Evolutionary conservation across 2,329 filamentous ascomycete species (phyloP), one percentile per base, ranked within the genome.

Genomic region (Hymenoscyphus albidus): DNA sequence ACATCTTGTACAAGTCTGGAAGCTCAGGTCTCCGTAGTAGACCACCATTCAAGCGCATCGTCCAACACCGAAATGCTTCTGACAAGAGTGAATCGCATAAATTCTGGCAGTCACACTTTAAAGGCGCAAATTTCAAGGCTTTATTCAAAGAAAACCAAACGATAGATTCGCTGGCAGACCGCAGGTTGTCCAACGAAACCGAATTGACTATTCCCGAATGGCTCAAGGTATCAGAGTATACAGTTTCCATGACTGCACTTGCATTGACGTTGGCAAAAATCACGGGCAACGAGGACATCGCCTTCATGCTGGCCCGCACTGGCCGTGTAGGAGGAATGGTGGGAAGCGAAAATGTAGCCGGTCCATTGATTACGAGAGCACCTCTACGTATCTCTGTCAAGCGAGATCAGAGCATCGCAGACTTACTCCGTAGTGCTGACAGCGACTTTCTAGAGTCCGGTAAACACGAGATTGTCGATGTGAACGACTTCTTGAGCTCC

Each of bases 351-450:
- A 27, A 57, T 27, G 55, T 57, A 38, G 55, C 35, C 32, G 55
- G 55, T 27, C 55, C 55, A 57, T 32, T 57, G 58, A 38, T 59
- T 38, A 59, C 58, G 35, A 59, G 58, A 59, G 58, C 58, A 31
- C 58, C 58, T 44, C 58, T 59, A 16, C 58, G 58, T 44, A 59
- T 59, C 58, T 59, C 58, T 59, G 58, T 44, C 58, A 59, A 59
- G 35, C 22, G 39, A 40, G 22, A 59, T 44, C 58, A 31, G 35
- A 44, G 16, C 38, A 59, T 59, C 58, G 10, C 39, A 59, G 58
- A 59, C 22, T 27, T 59, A 31, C 58, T 59, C 31, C 58, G n/a
- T 42, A 31, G 39, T 59, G 58, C 44, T 27, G 58, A 59, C 58
- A 10, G 58, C 22, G 58, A 31, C 58, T 59, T 59, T 59, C 58